These are phyloP conservation scores for Hypoxylon sp. DNA, from an alignment of 2,329 filamentous ascomycete genomes.

Conservation along the genomic window DNA sequence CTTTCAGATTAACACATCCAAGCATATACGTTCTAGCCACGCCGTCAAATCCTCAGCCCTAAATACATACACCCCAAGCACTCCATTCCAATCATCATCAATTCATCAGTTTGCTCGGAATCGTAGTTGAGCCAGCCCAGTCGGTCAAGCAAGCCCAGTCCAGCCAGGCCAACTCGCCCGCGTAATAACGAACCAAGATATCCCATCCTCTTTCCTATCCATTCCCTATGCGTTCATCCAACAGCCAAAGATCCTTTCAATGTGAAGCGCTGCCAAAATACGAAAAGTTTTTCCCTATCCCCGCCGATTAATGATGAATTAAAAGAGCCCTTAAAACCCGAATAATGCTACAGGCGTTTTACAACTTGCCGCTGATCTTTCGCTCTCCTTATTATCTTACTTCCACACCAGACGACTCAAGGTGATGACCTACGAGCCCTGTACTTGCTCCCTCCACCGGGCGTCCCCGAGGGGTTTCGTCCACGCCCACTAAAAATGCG, in stretches of 20 bases:
- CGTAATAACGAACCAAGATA: background rate
- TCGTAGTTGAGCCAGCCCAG: background rate
- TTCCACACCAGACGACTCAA: background rate
- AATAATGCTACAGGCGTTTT: conserved; percentile 22
- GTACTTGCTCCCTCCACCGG: conserved; percentile 25
- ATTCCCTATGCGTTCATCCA: conserved; percentile 4
- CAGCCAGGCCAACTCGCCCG: conserved; percentile 31
- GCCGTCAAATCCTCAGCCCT: background rate
- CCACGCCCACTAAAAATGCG: conserved; percentile 47
- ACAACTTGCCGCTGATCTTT: conserved; percentile 12
- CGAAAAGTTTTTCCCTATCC: conserved; percentile 28
- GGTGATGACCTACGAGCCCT: conserved; percentile 35
- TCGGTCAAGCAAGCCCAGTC: conserved; percentile 11
- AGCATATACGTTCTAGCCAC: conserved; percentile 11
- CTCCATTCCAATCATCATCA: conserved; percentile 29
- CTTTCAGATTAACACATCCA: conserved; percentile 13
- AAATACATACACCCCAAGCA: conserved; percentile 10
- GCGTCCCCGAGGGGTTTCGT: conserved; percentile 6
- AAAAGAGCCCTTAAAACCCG: conserved; percentile 2
- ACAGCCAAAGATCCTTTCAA: background rate
- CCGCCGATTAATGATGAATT: conserved; percentile 20
- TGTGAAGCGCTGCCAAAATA: conserved; percentile 1
- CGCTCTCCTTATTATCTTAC: background rate
- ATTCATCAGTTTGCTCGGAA: conserved; percentile 24
- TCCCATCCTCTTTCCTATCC: background rate